Base-by-base conservation (phyloP, 352 stramenopile genomes). In the Pythium vanterpoolii region DNA sequence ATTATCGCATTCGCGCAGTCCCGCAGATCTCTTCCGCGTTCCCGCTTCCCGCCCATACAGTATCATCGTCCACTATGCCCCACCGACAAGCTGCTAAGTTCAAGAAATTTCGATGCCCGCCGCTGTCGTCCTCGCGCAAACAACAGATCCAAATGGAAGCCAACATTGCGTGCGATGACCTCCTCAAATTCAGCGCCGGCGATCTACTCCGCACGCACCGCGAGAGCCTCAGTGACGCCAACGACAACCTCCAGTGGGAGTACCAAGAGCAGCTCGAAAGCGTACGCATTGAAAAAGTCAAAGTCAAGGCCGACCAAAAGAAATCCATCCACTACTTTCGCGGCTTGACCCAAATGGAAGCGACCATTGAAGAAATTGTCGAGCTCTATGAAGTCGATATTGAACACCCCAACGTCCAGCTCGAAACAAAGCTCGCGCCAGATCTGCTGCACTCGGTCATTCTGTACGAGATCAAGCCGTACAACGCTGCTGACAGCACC, bases 41-140 rank as follows among this genome's bases (percentile, higher is more conserved):
- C 44, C 16, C 44, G 24, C 44, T 24, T 51, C 36, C 23, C 8
- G 8, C 26, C 10, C 34, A 42, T 45, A 53, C 18, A 14, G 9
- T 23, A 13, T n/a, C n/a, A n/a, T 26, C 13, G 0, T 14, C 14
- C 6, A 61, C 45, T 26, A 72, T 72, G 64, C 39, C 47, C 46
- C 83, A 82, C 68, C 80, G 69, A 19, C 79, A 74, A 43, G 62
- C 79, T 46, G 61, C 73, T 39, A 89, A 88, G 65, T 81, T 76
- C 67, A 88, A 89, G 68, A 87, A 87, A 54, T 92, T 92, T 59
- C 76, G 79, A 34, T 92, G 83, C 47, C 83, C 80, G 31, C 83
- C 79, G 54, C 72, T 92, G 1, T 88, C 83, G n/a, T 34, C 36
- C 13, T 72, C 71, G 33, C 73, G 78, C 62, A 72, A 72, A 64